Evolutionary conservation across 2,329 filamentous ascomycete species (phyloP).

Genomic region (Ophiostoma ips): DNA sequence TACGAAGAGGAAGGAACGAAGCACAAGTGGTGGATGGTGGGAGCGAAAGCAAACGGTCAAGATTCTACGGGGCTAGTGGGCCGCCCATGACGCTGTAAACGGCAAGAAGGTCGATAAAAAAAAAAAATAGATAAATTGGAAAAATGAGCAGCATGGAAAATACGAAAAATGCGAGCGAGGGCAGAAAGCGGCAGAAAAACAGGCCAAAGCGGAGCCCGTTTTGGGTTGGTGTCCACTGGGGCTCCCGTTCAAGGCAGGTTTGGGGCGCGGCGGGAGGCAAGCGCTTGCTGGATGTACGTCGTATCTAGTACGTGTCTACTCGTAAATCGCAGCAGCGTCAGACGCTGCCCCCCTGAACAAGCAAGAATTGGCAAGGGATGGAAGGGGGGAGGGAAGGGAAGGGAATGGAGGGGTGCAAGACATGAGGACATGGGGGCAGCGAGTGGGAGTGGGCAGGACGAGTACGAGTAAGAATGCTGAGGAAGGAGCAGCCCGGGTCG

Average conservation of each 20-base stretch:
- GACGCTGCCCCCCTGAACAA: not conserved
- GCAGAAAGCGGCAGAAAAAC: too few species aligned
- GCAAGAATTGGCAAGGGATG: too few species aligned
- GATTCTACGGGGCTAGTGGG: conserved; percentile 10
- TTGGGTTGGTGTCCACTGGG: conserved; percentile 3
- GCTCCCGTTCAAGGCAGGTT: conserved; percentile 5
- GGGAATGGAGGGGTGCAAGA: too few species aligned
- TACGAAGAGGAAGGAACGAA: not conserved
- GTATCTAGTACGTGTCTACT: too few species aligned
- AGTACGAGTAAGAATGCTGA: too few species aligned
- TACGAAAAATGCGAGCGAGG: too few species aligned
- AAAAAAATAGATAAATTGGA: not conserved
- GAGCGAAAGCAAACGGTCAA: conserved; percentile 6
- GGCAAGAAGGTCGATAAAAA: not conserved
- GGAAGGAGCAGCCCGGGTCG: too few species aligned
- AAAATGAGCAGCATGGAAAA: too few species aligned
- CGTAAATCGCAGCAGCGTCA: not conserved
- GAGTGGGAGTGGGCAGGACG: too few species aligned
- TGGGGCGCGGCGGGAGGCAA: conserved; percentile 4
- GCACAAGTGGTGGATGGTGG: not conserved
- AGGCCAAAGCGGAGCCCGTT: conserved; percentile 3
- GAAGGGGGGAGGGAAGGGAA: not conserved
- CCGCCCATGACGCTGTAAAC: conserved; percentile 6
- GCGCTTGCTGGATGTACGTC: conserved; percentile 1
- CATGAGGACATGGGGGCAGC: too few species aligned